Evolutionary conservation across 108 stramenopile genomes (phyloP).

Genomic region (Nitzschia sp.): DNA sequence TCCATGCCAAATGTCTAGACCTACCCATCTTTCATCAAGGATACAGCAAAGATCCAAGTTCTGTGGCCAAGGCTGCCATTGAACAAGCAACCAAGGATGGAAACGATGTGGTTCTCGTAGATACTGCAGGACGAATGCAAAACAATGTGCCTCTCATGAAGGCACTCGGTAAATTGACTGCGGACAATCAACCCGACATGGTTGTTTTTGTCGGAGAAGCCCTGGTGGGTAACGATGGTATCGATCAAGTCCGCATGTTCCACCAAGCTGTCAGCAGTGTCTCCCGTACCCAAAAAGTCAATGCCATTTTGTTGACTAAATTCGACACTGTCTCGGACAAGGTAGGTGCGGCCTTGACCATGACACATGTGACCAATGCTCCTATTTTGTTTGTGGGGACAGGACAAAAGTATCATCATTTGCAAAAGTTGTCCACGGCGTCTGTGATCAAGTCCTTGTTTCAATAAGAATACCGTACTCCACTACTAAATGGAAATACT

Average conservation of each 20-base stretch:
- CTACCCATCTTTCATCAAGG: slow-evolving; percentile 92
- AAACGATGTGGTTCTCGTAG: slow-evolving; percentile 92
- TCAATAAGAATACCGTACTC: slow-evolving; percentile 7
- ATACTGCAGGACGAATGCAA: slow-evolving; percentile 98
- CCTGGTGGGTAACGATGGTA: slow-evolving; percentile 95
- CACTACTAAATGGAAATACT: neutral
- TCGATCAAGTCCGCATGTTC: slow-evolving; percentile 95
- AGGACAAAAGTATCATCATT: slow-evolving; percentile 97
- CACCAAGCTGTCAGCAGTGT: slow-evolving; percentile 81
- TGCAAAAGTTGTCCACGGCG: slow-evolving; percentile 83
- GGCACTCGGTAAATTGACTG: slow-evolving; percentile 89
- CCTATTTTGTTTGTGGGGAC: slow-evolving; percentile 96
- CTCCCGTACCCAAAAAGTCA: slow-evolving; percentile 72
- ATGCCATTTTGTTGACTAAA: slow-evolving; percentile 96
- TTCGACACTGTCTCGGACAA: slow-evolving; percentile 99
- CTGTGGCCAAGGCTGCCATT: slow-evolving; percentile 89
- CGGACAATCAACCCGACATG: slow-evolving; percentile 88
- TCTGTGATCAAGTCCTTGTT: slow-evolving; percentile 89
- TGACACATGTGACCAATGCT: slow-evolving; percentile 93
- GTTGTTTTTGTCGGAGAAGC: slow-evolving; percentile 96
- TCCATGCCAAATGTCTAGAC: slow-evolving; percentile 87
- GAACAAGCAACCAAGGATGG: slow-evolving; percentile 70
- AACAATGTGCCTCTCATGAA: slow-evolving; percentile 96
- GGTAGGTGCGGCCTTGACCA: slow-evolving; percentile 94
- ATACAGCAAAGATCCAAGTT: slow-evolving; percentile 91